Evolutionary conservation across 805 yeast genomes (phyloP).

Genomic region (Candida krabiensis): DNA sequence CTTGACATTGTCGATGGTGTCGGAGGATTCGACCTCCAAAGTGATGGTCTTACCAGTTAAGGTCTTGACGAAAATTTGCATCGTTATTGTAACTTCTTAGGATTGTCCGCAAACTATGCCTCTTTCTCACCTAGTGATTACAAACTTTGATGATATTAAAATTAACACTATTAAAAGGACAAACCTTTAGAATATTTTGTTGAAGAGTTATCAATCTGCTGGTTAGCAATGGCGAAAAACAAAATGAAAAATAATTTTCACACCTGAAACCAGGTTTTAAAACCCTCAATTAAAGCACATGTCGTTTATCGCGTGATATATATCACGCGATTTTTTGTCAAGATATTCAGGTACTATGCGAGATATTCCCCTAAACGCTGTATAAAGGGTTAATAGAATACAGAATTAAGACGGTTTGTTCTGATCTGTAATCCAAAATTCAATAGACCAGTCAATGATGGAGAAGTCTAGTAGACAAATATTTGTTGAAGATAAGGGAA

Average conservation of each 20-base stretch:
- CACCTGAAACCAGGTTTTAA: constrained; percentile 4
- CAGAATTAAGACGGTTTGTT: too few species aligned
- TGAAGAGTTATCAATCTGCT: background rate
- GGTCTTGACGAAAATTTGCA: constrained; percentile 80
- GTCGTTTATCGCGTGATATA: too few species aligned
- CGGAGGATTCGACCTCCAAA: constrained; percentile 98
- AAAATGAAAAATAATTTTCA: too few species aligned
- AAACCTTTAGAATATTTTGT: background rate
- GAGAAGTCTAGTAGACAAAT: too few species aligned
- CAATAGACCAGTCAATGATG: too few species aligned
- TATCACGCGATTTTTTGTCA: too few species aligned
- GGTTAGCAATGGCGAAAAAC: background rate
- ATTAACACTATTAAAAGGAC: too few species aligned
- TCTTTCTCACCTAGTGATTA: constrained; percentile 35
- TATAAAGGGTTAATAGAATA: too few species aligned
- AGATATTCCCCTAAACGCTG: background rate
- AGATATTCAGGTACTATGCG: too few species aligned
- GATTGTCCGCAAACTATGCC: constrained; percentile 40
- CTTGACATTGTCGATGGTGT: constrained; percentile 98
- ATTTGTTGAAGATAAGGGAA: too few species aligned
- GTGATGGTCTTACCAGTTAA: constrained; percentile 93
- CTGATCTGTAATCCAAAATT: too few species aligned
- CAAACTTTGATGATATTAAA: constrained; percentile 1
- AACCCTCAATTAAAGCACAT: constrained; percentile 10
- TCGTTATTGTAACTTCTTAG: constrained; percentile 32